Evolutionary conservation across 306 rosid species (phyloP).

Genomic region (Geum urbanum): DNA sequence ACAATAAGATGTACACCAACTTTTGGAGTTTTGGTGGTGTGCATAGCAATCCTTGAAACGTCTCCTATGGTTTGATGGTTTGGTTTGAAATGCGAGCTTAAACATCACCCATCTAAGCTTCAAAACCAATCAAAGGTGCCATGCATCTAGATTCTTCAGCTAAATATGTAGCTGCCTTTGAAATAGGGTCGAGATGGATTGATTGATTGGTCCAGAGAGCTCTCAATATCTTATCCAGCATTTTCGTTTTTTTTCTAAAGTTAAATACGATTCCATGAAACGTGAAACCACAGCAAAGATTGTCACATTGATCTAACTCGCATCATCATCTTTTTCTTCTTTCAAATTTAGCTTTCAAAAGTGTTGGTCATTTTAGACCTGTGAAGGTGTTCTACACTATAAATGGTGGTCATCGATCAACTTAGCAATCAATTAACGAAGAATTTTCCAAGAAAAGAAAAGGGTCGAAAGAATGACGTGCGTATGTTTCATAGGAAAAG

Average conservation of each 20-base stretch:
- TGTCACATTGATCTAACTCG: too few relatives aligned
- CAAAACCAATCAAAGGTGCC: background rate
- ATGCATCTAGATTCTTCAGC: background rate
- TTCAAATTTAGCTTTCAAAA: background rate
- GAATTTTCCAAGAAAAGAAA: conserved; percentile 14
- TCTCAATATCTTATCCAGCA: background rate
- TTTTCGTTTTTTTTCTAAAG: conserved; percentile 7
- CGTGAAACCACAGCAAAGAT: conserved; percentile 8
- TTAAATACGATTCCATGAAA: conserved; percentile 19
- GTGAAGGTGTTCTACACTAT: background rate
- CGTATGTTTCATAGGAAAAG: background rate
- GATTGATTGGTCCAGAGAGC: conserved; percentile 7
- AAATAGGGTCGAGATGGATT: conserved; percentile 3
- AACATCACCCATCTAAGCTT: conserved; percentile 9
- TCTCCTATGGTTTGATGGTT: background rate
- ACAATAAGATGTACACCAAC: background rate
- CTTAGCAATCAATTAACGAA: background rate
- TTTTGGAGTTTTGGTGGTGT: background rate
- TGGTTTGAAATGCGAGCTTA: conserved; percentile 1
- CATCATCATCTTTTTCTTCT: too few relatives aligned
- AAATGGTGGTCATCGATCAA: background rate
- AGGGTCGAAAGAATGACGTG: background rate
- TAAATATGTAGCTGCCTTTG: conserved; percentile 5
- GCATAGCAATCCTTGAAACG: background rate
- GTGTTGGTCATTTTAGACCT: conserved; percentile 13